These are phyloP conservation scores for Russula brevipes DNA, from an alignment of 768 basidiomycete species.

Conservation along the genomic window DNA sequence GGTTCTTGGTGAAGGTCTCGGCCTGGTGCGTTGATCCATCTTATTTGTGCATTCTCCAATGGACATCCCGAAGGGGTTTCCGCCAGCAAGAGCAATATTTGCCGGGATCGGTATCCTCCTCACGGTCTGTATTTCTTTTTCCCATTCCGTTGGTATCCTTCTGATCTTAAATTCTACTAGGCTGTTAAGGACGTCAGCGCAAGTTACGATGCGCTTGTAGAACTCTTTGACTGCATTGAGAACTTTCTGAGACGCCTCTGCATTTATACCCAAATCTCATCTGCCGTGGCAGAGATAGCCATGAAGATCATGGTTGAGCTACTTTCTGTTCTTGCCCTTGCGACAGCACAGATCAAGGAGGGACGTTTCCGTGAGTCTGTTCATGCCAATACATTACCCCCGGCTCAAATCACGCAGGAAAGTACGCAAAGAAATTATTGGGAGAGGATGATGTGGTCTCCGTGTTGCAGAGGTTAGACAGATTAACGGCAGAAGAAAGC, in stretches of 20 bases:
- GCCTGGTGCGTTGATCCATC: background rate
- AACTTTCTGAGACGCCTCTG: background rate
- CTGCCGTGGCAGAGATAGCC: background rate
- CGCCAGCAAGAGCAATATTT: conserved; percentile 1
- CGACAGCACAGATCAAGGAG: background rate
- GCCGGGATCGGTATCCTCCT: background rate
- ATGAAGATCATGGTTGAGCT: conserved; percentile 1
- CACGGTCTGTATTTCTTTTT: background rate
- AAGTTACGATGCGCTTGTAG: background rate
- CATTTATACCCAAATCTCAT: background rate
- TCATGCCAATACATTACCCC: background rate
- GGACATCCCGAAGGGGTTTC: background rate
- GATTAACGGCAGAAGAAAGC: background rate
- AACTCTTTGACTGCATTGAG: background rate
- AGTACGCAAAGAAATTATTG: background rate
- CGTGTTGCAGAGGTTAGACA: background rate
- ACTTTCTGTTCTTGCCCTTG: background rate
- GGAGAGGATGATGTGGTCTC: background rate
- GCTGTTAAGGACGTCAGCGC: background rate
- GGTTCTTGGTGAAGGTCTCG: background rate
- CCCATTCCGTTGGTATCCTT: background rate
- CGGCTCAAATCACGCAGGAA: background rate
- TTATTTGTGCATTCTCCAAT: background rate
- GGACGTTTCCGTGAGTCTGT: background rate
- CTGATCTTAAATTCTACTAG: background rate